Percentiles rank a stretch among this genome's conserved stretches.
Evolutionary conservation across 1,284 basidiomycete genomes (phyloP).

Genomic region (Trichosporon ovoides): DNA sequence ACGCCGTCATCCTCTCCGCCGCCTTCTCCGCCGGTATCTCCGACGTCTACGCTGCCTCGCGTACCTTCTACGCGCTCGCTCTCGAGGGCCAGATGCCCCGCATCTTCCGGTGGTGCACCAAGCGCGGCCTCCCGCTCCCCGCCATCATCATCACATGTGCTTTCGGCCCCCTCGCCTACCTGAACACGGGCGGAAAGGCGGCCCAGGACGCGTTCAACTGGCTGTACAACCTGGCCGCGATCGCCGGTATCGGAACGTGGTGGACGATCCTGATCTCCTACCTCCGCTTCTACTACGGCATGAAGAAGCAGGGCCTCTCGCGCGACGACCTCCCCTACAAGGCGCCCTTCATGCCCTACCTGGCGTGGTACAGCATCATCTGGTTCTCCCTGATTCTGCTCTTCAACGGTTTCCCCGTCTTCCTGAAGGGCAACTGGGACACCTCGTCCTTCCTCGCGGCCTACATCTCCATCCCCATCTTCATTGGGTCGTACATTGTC

Average conservation of each 20-base stretch:
- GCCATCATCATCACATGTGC: conserved; percentile 55
- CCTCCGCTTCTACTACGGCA: conserved; percentile 64
- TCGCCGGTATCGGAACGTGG: conserved; percentile 67
- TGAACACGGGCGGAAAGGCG: conserved; percentile 45
- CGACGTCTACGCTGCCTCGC: conserved; percentile 71
- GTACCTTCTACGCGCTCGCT: conserved; percentile 75
- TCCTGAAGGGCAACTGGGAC: conserved; percentile 58
- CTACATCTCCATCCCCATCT: conserved; percentile 45
- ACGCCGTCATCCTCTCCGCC: conserved; percentile 59
- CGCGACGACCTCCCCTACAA: conserved; percentile 56
- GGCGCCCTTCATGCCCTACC: conserved; percentile 32
- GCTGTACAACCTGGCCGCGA: conserved; percentile 63
- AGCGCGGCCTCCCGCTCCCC: conserved; percentile 63
- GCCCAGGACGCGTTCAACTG: conserved; percentile 52
- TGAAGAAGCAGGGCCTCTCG: conserved; percentile 57
- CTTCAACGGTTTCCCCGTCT: conserved; percentile 52
- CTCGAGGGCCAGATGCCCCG: conserved; percentile 64
- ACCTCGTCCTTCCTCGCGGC: conserved; percentile 43
- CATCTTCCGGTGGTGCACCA: conserved; percentile 53
- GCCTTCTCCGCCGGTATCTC: conserved; percentile 82
- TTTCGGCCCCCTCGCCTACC: conserved; percentile 56
- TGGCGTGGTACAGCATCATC: conserved; percentile 24
- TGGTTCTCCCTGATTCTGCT: conserved; percentile 40
- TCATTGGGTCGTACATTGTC: conserved; percentile 54
- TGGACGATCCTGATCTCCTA: conserved; percentile 65